Percentiles rank a stretch among this genome's conserved stretches.
These are phyloP conservation scores for Flaveria brownii DNA, from an alignment of 129 eudicot genomes.

Conservation along the genomic window DNA sequence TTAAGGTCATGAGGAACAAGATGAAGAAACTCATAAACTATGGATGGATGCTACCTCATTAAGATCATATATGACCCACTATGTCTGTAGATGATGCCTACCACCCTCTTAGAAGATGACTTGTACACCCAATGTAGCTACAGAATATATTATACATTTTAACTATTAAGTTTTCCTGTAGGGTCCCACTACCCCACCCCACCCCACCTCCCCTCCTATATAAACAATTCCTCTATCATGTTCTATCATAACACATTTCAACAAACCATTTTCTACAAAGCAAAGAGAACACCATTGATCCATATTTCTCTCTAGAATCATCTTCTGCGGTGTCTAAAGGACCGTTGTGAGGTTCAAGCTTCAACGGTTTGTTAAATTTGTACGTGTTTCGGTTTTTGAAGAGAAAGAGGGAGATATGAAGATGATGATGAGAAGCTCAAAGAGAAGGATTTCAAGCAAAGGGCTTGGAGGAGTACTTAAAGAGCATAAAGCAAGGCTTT, in stretches of 20 bases:
- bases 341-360: neutral
- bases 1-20: constrained; percentile 41
- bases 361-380: neutral
- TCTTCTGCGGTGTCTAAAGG: neutral
- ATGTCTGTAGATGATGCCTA: constrained; percentile 63
- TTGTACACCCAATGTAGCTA: constrained; percentile 37
- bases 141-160: constrained; percentile 21
- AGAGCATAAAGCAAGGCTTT: constrained; percentile 89
- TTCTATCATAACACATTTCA: constrained; percentile 31
- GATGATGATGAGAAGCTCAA: constrained; percentile 66
- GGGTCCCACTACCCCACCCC: neutral
- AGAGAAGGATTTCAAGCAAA: constrained; percentile 80
- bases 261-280: constrained; percentile 20
- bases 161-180: neutral
- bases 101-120: constrained; percentile 35
- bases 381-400: neutral
- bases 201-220: constrained; percentile 39
- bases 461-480: constrained; percentile 84
- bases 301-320: neutral
- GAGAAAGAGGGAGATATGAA: constrained; percentile 30
- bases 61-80: constrained; percentile 59
- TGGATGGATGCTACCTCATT: constrained; percentile 52
- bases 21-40: constrained; percentile 42
- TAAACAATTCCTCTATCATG: constrained; percentile 42
- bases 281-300: constrained; percentile 25